Base-by-base conservation (phyloP, 768 basidiomycete species). In the Rhodocollybia butyracea region DNA sequence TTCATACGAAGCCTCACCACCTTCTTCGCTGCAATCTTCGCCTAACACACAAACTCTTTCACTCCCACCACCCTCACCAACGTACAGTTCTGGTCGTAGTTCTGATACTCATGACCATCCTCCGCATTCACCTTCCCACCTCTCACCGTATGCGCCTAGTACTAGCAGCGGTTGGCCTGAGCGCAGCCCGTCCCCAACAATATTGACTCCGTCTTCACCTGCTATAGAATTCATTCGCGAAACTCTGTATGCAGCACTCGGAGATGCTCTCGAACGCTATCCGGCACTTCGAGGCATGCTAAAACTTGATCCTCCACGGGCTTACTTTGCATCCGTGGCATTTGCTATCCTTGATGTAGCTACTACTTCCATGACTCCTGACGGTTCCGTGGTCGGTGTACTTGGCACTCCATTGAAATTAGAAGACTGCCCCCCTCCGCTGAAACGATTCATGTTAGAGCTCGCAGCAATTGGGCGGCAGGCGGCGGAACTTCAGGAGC, bases 171-270 rank as follows among this genome's bases (percentile, higher is more conserved):
- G 41, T 11, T 51, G 41, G 39, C 56, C 48, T 22, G 30, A 69
- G 17, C 73, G 61, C 60, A 69, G 57, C 66, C 65, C 66, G 2
- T 70, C 73, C 0, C 75, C 72, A 0, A 71, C 77, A 5, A 66
- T 81, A 30, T 70, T 81, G 24, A 61, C 76, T 0, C 73, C 76
- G 15, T 72, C 79, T 21, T 81, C 88, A 0, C 80, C 82, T 3
- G 85, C 83, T 0, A 86, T 94, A 59, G 81, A 85, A 53, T 76
- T 88, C 64, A 93, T 94, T 57, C 87, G 92, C 26, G 91, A 94
- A 68, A 92, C 91, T 0, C 79, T 94, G 17, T 94, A 93, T 67
- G 89, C 91, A 0, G 81, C 89, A 2, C 76, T 94, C 3, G 90
- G 78, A 0, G 89, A 90, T 59, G 83, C 80, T 1, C 76, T 93